These are phyloP conservation scores for Trypanosoma conorhini DNA, from an alignment of 208 protist species.

Conservation along the genomic window DNA sequence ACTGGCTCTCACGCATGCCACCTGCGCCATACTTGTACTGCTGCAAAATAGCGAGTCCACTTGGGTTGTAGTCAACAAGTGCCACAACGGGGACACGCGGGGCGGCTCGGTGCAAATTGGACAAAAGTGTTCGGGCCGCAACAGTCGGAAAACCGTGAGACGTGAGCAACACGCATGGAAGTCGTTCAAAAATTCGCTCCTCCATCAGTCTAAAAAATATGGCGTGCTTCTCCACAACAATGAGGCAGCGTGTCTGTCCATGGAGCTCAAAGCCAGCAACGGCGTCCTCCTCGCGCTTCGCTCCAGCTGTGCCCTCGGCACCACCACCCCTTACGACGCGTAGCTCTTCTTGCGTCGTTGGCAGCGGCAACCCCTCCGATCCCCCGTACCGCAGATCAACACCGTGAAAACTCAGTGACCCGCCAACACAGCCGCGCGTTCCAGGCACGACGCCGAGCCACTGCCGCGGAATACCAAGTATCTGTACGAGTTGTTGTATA, in stretches of 20 bases:
- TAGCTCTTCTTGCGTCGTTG: conserved; percentile 31
- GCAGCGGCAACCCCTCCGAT: conserved; percentile 37
- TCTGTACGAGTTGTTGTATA: conserved; percentile 42
- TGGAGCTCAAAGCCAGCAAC: conserved; percentile 35
- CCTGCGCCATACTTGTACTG: conserved; percentile 64
- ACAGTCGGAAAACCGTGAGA: conserved; percentile 78
- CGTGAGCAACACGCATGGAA: conserved; percentile 82
- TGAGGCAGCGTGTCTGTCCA: conserved; percentile 53
- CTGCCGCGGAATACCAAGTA: conserved; percentile 56
- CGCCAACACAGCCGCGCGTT: conserved; percentile 63
- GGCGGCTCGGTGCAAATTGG: conserved; percentile 50
- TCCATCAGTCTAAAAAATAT: conserved; percentile 73
- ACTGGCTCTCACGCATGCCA: conserved; percentile 22
- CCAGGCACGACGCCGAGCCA: conserved; percentile 69
- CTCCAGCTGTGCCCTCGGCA: neutral
- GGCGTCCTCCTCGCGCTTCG: neutral
- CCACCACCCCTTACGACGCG: conserved; percentile 13
- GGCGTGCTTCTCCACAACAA: conserved; percentile 89
- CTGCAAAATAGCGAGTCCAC: conserved; percentile 70
- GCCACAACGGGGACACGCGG: conserved; percentile 63
- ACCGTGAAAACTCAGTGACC: conserved; percentile 49
- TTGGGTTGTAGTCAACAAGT: conserved; percentile 84
- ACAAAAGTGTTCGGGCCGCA: conserved; percentile 59
- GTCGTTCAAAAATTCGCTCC: conserved; percentile 39
- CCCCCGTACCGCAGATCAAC: conserved; percentile 21